Base-by-base conservation (phyloP, 2,329 filamentous ascomycete species). In the Colletotrichum eleusines region DNA sequence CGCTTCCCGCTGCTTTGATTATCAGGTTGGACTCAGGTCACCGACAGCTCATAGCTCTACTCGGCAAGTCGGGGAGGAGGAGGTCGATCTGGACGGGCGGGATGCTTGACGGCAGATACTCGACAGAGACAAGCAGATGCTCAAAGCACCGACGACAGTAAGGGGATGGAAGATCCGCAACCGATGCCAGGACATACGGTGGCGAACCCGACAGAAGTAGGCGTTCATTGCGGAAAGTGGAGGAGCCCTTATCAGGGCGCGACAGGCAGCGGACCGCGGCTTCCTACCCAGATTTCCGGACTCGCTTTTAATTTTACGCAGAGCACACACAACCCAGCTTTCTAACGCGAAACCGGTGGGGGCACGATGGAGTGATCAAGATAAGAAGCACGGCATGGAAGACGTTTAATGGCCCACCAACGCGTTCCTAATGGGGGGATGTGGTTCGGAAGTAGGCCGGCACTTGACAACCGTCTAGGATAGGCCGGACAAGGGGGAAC, bases 171-270 rank as follows among this genome's bases (percentile, higher is more conserved):
- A 58, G 68, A 40, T 58, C 31, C 57, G 48, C 68, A 44, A 53
- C 23, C 18, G 23, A 26, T 38, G 55, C 38, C 23, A 59, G 50
- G n/a, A n/a, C 58, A 63, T 53, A 58, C 33, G 23, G 65, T 63
- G 69, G 69, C 69, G 59, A 59, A 31, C 44, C 53, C 46, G 40
- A 59, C 59, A 69, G 58, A 60, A 69, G 63, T 69, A 69, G n/a
- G n/a, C n/a, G n/a, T 69, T 69, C 69, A 48, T 42, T 48, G 46
- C 69, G 69, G 65, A 60, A 69, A 71, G 69, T 71, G 69, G 69
- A 71, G 64, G 69, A 69, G 48, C 64, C 69, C 69, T 71, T 63
- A 63, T 69, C 65, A 69, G 44, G n/a, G 64, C 51, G 51, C 57
- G 33, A 42, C 59, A 59, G 50, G 63, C 16, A 35, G 55, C 31